Base-by-base conservation (phyloP, 2,329 filamentous ascomycete species). In the Botryotinia convoluta region DNA sequence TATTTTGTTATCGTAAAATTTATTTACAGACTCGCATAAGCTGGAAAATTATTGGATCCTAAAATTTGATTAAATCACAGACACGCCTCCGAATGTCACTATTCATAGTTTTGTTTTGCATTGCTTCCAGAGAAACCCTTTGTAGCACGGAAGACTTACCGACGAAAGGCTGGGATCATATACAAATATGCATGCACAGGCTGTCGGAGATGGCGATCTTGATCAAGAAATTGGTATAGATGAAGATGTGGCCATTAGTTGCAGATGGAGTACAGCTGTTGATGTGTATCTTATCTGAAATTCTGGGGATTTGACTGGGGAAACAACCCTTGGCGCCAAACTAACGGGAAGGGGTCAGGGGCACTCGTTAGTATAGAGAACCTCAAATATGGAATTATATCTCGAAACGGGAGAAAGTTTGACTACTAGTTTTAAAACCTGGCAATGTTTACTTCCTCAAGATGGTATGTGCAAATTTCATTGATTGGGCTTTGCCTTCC, bases 381-480 rank as follows among this genome's bases (percentile, higher is more conserved):
- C 2, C 9, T 64, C n/a, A 22, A 64, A 22, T 32, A 2, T 64
- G n/a, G 3, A 39, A 14, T 10, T 0, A 12, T 32, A 12, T 42
- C 18, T 45, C 16, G n/a, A 29, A 32, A 44, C 9, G 9, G 16
- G 22, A 91, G 75, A 83, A 44, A 14, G 16, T 12, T 67, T 16
- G 45, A 39, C 37, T 4, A 10, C 8, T 16, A 14, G 39, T 42
- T 22, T 10, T 26, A 29, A 16, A 57, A 6, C 6, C 32, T 32
- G 18, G 35, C n/a, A 69, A 16, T 10, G 37, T 67, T 39, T 20
- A 39, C 45, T 67, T 39, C 9, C 64, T 18, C 20, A 29, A 67
- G 42, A n/a, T 14, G 18, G 37, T 32, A 68, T 32, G 37, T 42
- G 12, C 65, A 68, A 72, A 45, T 51, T 20, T 32, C 32, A 57